Evolutionary conservation across 805 yeast genomes (phyloP).

Genomic region (Nakazawaea pomicola): DNA sequence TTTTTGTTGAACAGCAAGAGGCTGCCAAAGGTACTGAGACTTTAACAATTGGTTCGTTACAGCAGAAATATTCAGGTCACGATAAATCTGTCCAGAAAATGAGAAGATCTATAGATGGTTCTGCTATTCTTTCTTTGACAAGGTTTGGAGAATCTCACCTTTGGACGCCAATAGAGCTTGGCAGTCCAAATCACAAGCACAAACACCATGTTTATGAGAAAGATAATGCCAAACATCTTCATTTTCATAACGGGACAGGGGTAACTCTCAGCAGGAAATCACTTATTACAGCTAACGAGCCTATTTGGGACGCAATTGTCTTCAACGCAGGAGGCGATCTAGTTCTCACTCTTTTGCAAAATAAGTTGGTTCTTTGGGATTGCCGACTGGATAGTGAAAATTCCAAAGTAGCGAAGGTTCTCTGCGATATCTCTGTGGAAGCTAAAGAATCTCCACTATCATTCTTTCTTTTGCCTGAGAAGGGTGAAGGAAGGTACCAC

Average conservation of each 20-base stretch:
- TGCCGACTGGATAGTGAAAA: constrained; percentile 29
- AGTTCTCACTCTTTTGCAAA: constrained; percentile 40
- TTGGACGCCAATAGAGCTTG: constrained; percentile 44
- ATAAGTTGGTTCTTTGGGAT: constrained; percentile 55
- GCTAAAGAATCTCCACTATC: constrained; percentile 17
- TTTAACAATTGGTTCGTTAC: constrained; percentile 26
- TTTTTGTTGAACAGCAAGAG: background rate
- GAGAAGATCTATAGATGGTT: constrained; percentile 63
- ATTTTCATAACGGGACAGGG: constrained; percentile 8
- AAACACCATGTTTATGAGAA: background rate
- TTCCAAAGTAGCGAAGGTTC: constrained; percentile 19
- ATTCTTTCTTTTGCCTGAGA: constrained; percentile 32
- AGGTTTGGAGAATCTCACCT: constrained; percentile 58
- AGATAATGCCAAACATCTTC: constrained; percentile 6
- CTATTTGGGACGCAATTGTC: constrained; percentile 43
- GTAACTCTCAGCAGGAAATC: constrained; percentile 30
- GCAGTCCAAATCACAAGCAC: constrained; percentile 5
- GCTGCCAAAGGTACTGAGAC: background rate
- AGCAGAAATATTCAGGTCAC: constrained; percentile 77
- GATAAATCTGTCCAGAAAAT: constrained; percentile 69
- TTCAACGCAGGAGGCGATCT: constrained; percentile 38
- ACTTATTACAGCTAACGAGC: constrained; percentile 35
- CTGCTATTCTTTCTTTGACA: constrained; percentile 51
- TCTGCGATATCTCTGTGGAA: background rate
- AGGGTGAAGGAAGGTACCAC: constrained; percentile 28